Conservation (phyloP, 805 yeast genomes). For the Candida odintsovae region DNA sequence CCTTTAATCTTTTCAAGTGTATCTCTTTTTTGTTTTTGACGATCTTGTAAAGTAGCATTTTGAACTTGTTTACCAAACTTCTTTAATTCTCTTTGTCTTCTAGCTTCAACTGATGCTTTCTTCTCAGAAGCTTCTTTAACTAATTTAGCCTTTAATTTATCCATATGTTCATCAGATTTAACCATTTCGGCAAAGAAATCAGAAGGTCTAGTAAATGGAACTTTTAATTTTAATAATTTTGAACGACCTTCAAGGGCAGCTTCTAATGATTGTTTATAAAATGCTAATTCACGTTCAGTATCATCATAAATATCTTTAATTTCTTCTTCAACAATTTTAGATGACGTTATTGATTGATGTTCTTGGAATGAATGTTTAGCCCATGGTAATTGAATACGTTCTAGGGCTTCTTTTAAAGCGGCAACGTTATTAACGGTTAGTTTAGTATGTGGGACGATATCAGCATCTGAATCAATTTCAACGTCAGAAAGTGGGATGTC, state of each 20-base stretch:
- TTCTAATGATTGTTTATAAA: conserved; percentile 87
- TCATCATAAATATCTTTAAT: conserved; percentile 91
- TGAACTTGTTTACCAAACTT: conserved; percentile 97
- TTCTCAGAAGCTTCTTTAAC: conserved; percentile 75
- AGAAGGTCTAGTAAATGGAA: conserved; percentile 87
- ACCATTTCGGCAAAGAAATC: conserved; percentile 99
- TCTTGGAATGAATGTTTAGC: conserved; percentile 70
- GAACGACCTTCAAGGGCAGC: conserved; percentile 73
- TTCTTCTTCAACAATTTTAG: conserved; percentile 52
- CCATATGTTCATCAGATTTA: conserved; percentile 98
- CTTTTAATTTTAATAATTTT: conserved; percentile 58
- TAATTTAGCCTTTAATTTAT: conserved; percentile 75
- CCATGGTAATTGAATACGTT: conserved; percentile 58
- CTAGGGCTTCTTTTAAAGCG: conserved; percentile 70
- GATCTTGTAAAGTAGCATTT: conserved; percentile 84
- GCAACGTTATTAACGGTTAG: conserved; percentile 80
- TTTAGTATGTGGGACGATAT: conserved; percentile 87
- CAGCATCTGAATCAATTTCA: conserved; percentile 91
- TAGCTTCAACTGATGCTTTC: conserved; percentile 89
- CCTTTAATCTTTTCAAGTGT: conserved; percentile 85
- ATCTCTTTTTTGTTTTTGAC: conserved; percentile 89
- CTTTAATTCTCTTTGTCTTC: conserved; percentile 90
- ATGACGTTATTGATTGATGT: conserved; percentile 68
- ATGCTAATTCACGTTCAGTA: conserved; percentile 91
- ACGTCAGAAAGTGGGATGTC: conserved; percentile 88